These are phyloP conservation scores for Metschnikowia rubicola DNA, from an alignment of 805 yeast species.

Conservation along the genomic window DNA sequence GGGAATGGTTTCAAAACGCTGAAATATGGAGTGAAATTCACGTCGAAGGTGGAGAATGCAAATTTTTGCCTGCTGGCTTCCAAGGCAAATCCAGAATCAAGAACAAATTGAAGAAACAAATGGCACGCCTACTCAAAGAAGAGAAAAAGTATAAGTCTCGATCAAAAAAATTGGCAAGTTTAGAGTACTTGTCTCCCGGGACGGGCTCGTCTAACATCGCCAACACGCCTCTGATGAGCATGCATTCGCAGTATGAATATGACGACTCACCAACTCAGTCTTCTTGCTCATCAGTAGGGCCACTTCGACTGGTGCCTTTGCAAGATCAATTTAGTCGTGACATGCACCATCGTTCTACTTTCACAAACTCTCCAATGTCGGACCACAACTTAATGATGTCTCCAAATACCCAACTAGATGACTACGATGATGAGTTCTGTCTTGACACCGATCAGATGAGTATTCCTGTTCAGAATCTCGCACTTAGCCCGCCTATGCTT, in stretches of 20 bases:
- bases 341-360: background rate
- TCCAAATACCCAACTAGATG: constrained; percentile 17
- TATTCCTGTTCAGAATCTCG: background rate
- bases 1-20: constrained; percentile 45
- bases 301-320: background rate
- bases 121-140: constrained; percentile 22
- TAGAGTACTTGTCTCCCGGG: constrained; percentile 12
- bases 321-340: constrained; percentile 2
- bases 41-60: constrained; percentile 49
- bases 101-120: constrained; percentile 39
- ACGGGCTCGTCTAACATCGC: constrained; percentile 19
- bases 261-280: constrained; percentile 17
- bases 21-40: constrained; percentile 52
- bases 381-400: constrained; percentile 1
- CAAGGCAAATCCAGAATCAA: constrained; percentile 43
- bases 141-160: constrained; percentile 10
- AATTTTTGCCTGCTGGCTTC: constrained; percentile 40
- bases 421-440: constrained; percentile 43
- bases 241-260: constrained; percentile 14
- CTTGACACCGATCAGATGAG: constrained; percentile 42
- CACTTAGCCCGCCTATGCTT: background rate
- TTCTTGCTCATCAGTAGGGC: constrained; percentile 12
- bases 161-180: constrained; percentile 8
- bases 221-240: constrained; percentile 14
- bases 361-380: constrained; percentile 4